A percentile compares a stretch with the other conserved stretches of the same genome.
Conservation (phyloP, 495 filamentous ascomycete species). For the Echria macrotheca region DNA sequence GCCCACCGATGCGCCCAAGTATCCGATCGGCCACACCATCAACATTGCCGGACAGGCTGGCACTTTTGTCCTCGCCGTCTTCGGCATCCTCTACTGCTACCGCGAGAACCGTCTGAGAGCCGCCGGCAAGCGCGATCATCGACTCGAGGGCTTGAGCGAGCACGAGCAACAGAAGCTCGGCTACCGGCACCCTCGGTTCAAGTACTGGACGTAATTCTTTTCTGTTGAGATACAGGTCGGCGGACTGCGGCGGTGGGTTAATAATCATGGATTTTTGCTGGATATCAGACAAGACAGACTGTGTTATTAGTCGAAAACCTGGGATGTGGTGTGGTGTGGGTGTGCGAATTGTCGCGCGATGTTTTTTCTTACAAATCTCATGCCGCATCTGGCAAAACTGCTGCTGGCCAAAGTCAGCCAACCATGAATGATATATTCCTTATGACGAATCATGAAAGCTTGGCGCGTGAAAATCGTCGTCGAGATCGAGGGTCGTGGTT, state of each 20-base stretch:
- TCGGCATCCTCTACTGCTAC: conserved; percentile 47
- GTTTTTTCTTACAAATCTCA: too few species aligned
- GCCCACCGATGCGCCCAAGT: conserved; percentile 43
- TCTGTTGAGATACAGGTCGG: background rate
- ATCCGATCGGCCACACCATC: conserved; percentile 53
- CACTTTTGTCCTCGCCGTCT: conserved; percentile 35
- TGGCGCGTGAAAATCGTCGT: too few species aligned
- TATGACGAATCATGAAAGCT: too few species aligned
- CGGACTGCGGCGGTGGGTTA: background rate
- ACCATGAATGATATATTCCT: too few species aligned
- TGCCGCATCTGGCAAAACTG: too few species aligned
- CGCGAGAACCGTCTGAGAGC: conserved; percentile 49
- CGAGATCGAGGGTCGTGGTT: too few species aligned
- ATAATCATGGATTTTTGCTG: background rate
- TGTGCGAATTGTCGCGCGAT: too few species aligned
- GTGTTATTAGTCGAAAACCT: too few species aligned
- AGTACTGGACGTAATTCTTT: conserved; percentile 34
- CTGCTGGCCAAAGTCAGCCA: too few species aligned
- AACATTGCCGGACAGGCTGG: conserved; percentile 47
- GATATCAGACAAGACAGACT: too few species aligned
- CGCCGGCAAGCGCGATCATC: conserved; percentile 44
- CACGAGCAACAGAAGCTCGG: conserved; percentile 44
- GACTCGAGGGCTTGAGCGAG: conserved; percentile 47
- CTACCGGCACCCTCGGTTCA: conserved; percentile 49
- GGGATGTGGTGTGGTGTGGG: too few species aligned